Percentiles rank a stretch among this genome's conserved stretches.
Conservation (phyloP, 106 monocot species). For the Phalaenopsis equestris region DNA sequence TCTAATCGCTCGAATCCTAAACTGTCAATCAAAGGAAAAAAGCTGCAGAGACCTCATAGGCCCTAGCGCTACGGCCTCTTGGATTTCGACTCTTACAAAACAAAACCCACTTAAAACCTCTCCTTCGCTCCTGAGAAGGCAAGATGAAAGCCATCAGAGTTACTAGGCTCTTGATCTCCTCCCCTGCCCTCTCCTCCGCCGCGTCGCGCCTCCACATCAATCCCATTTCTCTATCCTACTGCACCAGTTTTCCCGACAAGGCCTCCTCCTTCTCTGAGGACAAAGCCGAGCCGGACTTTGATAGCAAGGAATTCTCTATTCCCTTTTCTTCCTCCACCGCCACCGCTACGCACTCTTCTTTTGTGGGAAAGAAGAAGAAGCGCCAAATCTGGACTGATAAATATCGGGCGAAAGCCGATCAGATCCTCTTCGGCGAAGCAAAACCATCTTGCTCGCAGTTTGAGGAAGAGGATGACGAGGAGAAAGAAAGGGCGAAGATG, state of each 20-base stretch:
- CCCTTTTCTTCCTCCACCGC: conserved; percentile 7
- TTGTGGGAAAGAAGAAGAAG: background rate
- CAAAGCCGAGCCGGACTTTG: conserved; percentile 33
- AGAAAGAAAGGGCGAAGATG: conserved; percentile 45
- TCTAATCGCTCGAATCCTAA: too few relatives aligned
- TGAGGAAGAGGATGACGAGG: conserved; percentile 31
- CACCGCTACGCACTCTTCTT: background rate
- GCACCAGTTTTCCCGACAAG: conserved; percentile 11
- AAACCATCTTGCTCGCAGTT: background rate
- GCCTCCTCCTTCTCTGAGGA: conserved; percentile 6
- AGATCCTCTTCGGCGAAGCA: conserved; percentile 33
- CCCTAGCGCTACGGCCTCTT: too few relatives aligned
- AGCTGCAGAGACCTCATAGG: too few relatives aligned
- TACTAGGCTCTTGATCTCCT: background rate
- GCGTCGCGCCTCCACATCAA: background rate
- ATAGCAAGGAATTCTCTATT: conserved; percentile 43
- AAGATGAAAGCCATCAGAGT: conserved; percentile 13
- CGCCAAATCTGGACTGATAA: conserved; percentile 34
- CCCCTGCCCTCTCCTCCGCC: conserved; percentile 5
- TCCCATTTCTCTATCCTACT: conserved; percentile 13
- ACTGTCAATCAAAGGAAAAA: too few relatives aligned
- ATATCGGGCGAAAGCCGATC: conserved; percentile 62
- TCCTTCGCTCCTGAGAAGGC: background rate
- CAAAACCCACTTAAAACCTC: background rate
- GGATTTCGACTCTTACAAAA: too few relatives aligned